These are phyloP conservation scores for Penicillium ucsense DNA, from an alignment of 495 filamentous ascomycete genomes.

Conservation along the genomic window DNA sequence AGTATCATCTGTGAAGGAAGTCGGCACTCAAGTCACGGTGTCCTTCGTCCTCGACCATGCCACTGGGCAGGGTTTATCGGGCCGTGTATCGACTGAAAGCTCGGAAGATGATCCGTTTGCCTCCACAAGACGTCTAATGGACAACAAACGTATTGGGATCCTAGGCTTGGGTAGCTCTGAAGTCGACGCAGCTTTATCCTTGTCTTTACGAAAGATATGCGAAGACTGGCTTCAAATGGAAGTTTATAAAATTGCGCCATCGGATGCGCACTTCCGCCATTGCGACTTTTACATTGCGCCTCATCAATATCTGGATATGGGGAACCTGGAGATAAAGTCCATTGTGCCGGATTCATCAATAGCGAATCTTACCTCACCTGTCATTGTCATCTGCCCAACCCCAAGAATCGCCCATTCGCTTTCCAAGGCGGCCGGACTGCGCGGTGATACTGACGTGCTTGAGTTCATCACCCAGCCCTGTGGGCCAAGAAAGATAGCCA, in stretches of 20 bases:
- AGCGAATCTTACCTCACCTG: not conserved
- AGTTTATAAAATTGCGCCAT: slow-evolving; percentile 5
- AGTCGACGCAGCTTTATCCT: slow-evolving; percentile 10
- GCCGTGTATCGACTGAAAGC: no score
- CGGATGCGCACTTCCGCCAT: not conserved
- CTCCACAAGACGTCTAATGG: slow-evolving; percentile 2
- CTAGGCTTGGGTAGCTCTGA: slow-evolving; percentile 14
- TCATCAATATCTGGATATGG: slow-evolving; percentile 15
- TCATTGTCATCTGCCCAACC: slow-evolving; percentile 22
- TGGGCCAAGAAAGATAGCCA: slow-evolving; percentile 20
- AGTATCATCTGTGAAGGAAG: slow-evolving; percentile 13
- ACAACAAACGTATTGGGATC: slow-evolving; percentile 10
- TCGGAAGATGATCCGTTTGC: not conserved
- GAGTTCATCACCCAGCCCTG: slow-evolving; percentile 27
- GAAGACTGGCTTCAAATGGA: slow-evolving; percentile 13
- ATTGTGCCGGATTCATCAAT: not conserved
- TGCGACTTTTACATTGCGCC: slow-evolving; percentile 18
- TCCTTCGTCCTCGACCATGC: slow-evolving; percentile 18
- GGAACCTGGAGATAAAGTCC: slow-evolving; percentile 3
- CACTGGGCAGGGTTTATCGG: not conserved
- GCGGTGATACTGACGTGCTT: slow-evolving; percentile 2
- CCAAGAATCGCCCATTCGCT: slow-evolving; percentile 20
- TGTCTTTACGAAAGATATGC: slow-evolving; percentile 15
- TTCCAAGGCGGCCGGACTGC: slow-evolving; percentile 12
- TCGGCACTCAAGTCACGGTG: slow-evolving; percentile 48